These are phyloP conservation scores for Candida boidinii DNA, from an alignment of 805 yeast genomes.

Conservation along the genomic window DNA sequence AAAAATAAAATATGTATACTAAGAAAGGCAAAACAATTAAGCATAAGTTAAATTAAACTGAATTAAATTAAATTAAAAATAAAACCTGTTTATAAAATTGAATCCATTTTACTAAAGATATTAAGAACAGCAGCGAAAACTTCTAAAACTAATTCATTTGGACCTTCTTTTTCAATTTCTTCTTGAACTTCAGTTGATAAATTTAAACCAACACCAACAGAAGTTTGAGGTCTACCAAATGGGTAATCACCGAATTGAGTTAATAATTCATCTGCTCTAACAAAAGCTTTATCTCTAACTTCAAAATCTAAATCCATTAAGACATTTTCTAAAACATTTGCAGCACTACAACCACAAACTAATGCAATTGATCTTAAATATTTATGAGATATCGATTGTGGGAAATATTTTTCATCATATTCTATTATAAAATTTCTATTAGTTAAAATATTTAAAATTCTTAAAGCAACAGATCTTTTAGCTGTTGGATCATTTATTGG, in stretches of 20 bases:
- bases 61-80: no score
- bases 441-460: slow-evolving; percentile 64
- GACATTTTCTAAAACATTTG: slow-evolving; percentile 91
- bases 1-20: not conserved
- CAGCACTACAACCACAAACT: slow-evolving; percentile 88
- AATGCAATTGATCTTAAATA: slow-evolving; percentile 72
- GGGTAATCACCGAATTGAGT: slow-evolving; percentile 82
- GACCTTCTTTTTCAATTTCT: slow-evolving; percentile 43
- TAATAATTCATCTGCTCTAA: slow-evolving; percentile 88
- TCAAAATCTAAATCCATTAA: slow-evolving; percentile 70
- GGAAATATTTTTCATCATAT: slow-evolving; percentile 55
- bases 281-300: slow-evolving; percentile 84
- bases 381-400: slow-evolving; percentile 57
- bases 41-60: no score
- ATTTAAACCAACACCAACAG: slow-evolving; percentile 66
- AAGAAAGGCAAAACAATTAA: no score
- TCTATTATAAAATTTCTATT: slow-evolving; percentile 57
- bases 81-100: slow-evolving; percentile 46
- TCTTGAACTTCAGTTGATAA: slow-evolving; percentile 38
- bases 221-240: slow-evolving; percentile 45
- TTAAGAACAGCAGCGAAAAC: slow-evolving; percentile 87
- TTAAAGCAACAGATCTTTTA: slow-evolving; percentile 69
- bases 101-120: slow-evolving; percentile 89
- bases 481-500: slow-evolving; percentile 84
- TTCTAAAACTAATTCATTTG: slow-evolving; percentile 66